phyloP scores from a whole-genome alignment of 306 rosid species.

The Vigna reflexopilosa region DNA sequence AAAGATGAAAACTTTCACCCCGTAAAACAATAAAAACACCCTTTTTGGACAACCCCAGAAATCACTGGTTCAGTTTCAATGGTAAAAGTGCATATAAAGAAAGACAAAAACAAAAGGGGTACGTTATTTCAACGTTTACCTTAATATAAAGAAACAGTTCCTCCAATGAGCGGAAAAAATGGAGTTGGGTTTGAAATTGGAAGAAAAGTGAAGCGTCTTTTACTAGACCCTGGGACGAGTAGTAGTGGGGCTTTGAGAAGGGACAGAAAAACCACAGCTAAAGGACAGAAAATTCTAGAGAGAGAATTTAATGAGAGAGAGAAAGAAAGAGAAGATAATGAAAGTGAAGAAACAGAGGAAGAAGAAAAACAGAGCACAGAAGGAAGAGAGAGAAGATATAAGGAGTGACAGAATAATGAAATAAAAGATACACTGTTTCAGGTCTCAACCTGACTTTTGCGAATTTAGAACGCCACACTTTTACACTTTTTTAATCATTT shows the following conservation, averaged over 20 bases:
- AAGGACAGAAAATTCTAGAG: not conserved
- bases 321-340: not conserved
- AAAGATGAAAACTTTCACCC: conserved; percentile 31
- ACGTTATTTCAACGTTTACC: conserved; percentile 33
- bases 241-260: conserved; percentile 7
- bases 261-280: conserved; percentile 48
- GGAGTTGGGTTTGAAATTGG: not conserved
- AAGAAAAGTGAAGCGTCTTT: not conserved
- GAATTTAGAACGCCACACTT: conserved; percentile 40
- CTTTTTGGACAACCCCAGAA: conserved; percentile 30
- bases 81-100: not conserved
- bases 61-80: not conserved
- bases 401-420: conserved; percentile 27
- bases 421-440: conserved; percentile 38
- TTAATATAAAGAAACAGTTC: conserved; percentile 1
- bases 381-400: not conserved
- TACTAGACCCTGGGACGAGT: not conserved
- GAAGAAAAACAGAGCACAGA: not conserved
- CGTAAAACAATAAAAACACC: conserved; percentile 25
- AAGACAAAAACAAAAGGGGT: not conserved
- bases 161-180: conserved; percentile 1
- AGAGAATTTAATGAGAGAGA: conserved; percentile 12
- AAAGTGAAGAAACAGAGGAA: not conserved
- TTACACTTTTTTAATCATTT: not conserved
- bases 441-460: conserved; percentile 26